Base-by-base conservation (phyloP, 192 early-diverging fungal genomes). In the Gamsiella multidivaricata region DNA sequence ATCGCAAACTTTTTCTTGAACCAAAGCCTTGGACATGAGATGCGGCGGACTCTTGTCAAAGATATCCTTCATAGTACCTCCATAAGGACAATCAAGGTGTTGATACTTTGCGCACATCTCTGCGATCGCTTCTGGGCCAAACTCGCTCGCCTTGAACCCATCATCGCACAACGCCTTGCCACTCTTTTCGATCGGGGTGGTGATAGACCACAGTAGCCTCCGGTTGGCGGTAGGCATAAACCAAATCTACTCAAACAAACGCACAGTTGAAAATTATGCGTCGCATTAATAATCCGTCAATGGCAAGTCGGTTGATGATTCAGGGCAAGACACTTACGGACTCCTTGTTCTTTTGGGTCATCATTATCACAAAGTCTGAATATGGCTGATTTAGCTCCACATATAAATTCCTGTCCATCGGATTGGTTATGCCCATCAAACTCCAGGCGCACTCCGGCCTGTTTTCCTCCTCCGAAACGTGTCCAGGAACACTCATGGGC, bases 1-100 rank as follows among this genome's bases (percentile, higher is more conserved):
- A 11, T 55, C 54, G n/a, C 14, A 55, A 33, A 55, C 36, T 33
- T 55, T 55, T 25, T 55, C 54, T n/a, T 55, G 54, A 10, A 55
- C 54, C 4, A 55, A 33, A 18, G 36, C 54, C 17, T 34, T 55
- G 54, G 54, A 55, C 54, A 14, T 33, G 15, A 55, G 54, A 6
- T 29, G 31, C 2, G 3, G 54, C 18, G 54, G 54, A 36, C 54
- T 55, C 17, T 55, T 29, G 31, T 55, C 32, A 55, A 55, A 36
- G 14, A 55, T 55, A n/a, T 55, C 54, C 12, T 29, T 20, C 54
- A 55, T 33, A 14, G 32, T 55, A 18, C 54, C 54, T 5, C 54
- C 54, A 34, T 55, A 55, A 2, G 54, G 54, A 34, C 54, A 33
- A 18, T n/a, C 32, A 33, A 34, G 36, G 32, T 55, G 54, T 5